Base-by-base conservation (phyloP, 176 grass and related monocot species). In the Paspalum vaginatum region DNA sequence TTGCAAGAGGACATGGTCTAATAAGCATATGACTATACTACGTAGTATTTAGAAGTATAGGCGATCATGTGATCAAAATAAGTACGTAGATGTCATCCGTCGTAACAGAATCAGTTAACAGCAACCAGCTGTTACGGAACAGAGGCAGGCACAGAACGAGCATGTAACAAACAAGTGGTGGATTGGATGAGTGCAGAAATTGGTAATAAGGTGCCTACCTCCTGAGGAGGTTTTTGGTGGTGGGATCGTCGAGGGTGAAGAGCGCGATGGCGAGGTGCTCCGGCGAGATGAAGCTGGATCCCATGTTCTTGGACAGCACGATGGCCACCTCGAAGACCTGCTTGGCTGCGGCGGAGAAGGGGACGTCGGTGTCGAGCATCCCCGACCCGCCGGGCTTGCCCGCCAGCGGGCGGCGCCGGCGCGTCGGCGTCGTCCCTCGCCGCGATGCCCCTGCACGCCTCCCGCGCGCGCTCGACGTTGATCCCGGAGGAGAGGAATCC, bases 201-300 rank as follows among this genome's bases (percentile, higher is more conserved):
- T 3, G 32, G 32, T 32, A 32, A 32, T 32, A 12, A 57, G 67
- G 48, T 43, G 41, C 3, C 2, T 85, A 94, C 95, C 95, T 98
- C 60, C 81, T 91, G 44, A 98, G 92, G 53, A 98, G 88, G 44
- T 71, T 89, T 49, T 62, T 87, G 65, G 90, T 91, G 42, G 81
- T 92, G 65, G 90, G 84, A 76, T 98, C 95, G 39, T 93, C 88
- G 74, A 86, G 88, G 10, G 90, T 87, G 73, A 95, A 91, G 57
- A 98, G 84, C 43, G 90, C 80, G 55, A 98, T 62, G 74, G 88
- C 90, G 42, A 95, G 87, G 85, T 95, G 92, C 86, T 98, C 95
- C 0, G 95, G 90, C 1, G 89, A 87, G 76, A 98, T 93, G 84
- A 91, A 95, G 81, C 86, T 95, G 74, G 70, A 91, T 0, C 78